These are phyloP conservation scores for Marasmius sp. DNA, from an alignment of 1,284 basidiomycete species.

Conservation along the genomic window DNA sequence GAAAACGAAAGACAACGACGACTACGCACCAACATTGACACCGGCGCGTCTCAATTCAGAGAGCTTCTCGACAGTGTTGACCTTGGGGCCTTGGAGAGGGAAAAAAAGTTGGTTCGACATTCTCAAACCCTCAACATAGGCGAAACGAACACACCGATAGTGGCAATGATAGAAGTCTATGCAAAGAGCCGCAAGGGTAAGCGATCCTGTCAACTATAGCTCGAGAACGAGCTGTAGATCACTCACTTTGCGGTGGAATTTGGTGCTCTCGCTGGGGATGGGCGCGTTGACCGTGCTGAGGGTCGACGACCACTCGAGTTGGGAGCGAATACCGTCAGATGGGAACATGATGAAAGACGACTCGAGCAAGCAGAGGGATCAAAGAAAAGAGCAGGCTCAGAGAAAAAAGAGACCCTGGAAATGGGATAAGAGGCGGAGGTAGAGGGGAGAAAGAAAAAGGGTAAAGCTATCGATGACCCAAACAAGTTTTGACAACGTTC, in stretches of 20 bases:
- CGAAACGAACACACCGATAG: conserved; percentile 68
- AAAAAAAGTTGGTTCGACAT: conserved; percentile 6
- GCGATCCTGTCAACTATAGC: background rate
- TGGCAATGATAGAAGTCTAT: conserved; percentile 95
- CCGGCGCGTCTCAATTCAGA: conserved; percentile 81
- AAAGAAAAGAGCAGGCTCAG: background rate
- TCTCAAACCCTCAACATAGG: conserved; percentile 6
- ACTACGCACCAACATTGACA: conserved; percentile 89
- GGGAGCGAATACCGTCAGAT: conserved; percentile 66
- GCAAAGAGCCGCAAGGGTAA: conserved; percentile 5
- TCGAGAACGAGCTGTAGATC: conserved; percentile 7
- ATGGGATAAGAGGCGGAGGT: conserved; percentile 1
- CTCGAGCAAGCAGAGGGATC: conserved; percentile 17
- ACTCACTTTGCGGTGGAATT: conserved; percentile 86
- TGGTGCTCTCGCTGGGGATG: conserved; percentile 73
- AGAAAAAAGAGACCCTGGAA: background rate
- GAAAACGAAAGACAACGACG: conserved; percentile 4
- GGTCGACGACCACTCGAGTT: conserved; percentile 89
- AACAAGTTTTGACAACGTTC: background rate
- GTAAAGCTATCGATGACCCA: background rate
- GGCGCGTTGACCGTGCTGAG: conserved; percentile 73
- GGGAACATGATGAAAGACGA: conserved; percentile 43
- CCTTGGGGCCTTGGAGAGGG: conserved; percentile 76
- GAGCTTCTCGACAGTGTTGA: conserved; percentile 87
- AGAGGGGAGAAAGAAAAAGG: conserved; percentile 2